Evolutionary conservation across 2,329 filamentous ascomycete genomes (phyloP), one percentile per base, ranked within the genome.

Genomic region (Alternaria longipes): DNA sequence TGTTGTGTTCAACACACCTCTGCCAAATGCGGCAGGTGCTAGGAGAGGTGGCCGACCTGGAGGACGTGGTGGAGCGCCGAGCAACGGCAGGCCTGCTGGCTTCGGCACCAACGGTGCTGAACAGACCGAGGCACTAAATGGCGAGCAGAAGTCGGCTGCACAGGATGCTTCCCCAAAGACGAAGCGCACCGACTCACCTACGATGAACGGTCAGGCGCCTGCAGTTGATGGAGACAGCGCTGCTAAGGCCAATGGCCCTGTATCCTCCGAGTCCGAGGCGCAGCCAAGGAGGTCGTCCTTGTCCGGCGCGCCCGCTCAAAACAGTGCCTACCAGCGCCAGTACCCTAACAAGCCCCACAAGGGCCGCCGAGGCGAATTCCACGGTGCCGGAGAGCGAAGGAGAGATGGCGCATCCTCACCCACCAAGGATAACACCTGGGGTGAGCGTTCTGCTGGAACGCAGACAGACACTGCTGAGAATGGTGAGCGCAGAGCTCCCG

Each of bases 1-100:
- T 14, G 93, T 95, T 50, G 89, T 90, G 59, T 98, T 97, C 79
- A 91, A 92, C 76, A 97, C 95, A 0, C 92, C 91, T 28, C 79
- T 97, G 41, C 88, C 90, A n/a, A 78, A 69, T 32, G 75, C 78
- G 42, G 71, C 74, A 26, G 76, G 81, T 63, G 63, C 72, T 4
- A 71, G 78, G 24, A 70, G 78, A 67, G 78, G 78, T 42, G 78
- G 77, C 9, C 80, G 83, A 52, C 82, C 85, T 58, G 82, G 85
- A 69, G 85, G 86, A 54, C 85, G 87, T 62, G 82, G 86, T 70
- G 80, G 84, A 54, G 80, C 84, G 56, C 85, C 88, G 74, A 85
- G 85, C 69, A 84, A 86, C 64, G 79, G 81, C 61, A 80, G 84
- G 62, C 76, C 81, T 68, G 76, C 78, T 46, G 73, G 78, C 55